Evolutionary conservation across 768 basidiomycete species (phyloP).

Genomic region (Suillus tomentosus): DNA sequence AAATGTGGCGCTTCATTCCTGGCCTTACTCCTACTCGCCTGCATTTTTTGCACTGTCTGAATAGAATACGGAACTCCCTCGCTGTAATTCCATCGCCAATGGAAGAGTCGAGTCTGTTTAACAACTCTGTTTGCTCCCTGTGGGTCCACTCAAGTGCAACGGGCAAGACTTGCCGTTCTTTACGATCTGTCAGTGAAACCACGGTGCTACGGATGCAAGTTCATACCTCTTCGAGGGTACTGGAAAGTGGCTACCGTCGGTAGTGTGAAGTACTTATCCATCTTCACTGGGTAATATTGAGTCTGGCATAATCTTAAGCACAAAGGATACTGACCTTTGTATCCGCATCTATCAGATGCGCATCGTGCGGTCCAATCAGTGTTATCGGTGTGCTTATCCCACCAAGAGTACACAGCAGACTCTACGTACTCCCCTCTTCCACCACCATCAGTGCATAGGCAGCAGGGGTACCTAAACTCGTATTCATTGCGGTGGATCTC

Average conservation of each 20-base stretch:
- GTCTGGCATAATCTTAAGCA: neutral
- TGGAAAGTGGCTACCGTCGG: neutral
- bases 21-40: neutral
- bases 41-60: neutral
- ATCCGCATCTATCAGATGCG: neutral
- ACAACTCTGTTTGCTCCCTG: neutral
- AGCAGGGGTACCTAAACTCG: neutral
- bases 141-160: neutral
- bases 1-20: neutral
- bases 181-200: neutral
- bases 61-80: neutral
- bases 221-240: neutral
- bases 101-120: neutral
- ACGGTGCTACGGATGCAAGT: neutral
- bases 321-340: neutral
- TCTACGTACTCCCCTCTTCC: neutral
- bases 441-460: neutral
- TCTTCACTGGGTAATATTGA: neutral
- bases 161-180: neutral
- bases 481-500: neutral
- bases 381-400: neutral
- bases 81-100: neutral
- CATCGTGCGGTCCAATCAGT: neutral
- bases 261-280: neutral
- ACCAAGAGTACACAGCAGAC: neutral